Evolutionary conservation across 768 basidiomycete genomes (phyloP), one percentile per base, ranked within the genome.

Genomic region (Tylopilus intermedius): DNA sequence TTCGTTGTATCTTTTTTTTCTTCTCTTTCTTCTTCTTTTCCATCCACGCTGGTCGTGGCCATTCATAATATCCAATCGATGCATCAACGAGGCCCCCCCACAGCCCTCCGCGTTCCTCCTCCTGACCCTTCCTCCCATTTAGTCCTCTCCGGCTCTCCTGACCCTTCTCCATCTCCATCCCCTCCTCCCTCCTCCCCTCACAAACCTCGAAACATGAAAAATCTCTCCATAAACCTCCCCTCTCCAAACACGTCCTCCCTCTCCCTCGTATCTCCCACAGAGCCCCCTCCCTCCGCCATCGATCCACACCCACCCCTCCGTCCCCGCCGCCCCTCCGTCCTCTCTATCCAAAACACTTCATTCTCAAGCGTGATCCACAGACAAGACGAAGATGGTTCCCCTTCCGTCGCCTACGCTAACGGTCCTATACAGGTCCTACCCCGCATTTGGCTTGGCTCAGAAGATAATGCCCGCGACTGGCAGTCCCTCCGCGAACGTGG

Each of bases 381-480:
- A 62, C 84, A 77, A 58, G 86, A 82, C 54, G 86, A 86, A 62
- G 84, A 83, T 35, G 66, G 66, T 21, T 79, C 80, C 0, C 79
- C 81, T 8, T 72, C 82, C 24, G 72, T 79, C 2, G 88, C 93
- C 6, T 96, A 96, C 66, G 64, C 76, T 4, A 77, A 86, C 61
- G 93, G 93, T 14, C 94, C 93, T 42, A 71, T 87, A 13, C 86
- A 94, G 69, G 76, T 96, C 62, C 76, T 94, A 43, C 92, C 92
- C 3, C 82, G 85, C 46, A 76, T 95, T 53, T 95, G 86, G 85
- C 81, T 95, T 9, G 94, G 93, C 57, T 89, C 89, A 51, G 91
- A 94, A 68, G 91, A 93, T 70, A 94, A 94, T 60, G 91, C 88
- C 41, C 81, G 84, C 53, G 88, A 94, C 69, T 90, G 88, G 84